These are phyloP conservation scores for Candida saitoana DNA, from an alignment of 805 yeast genomes.

Conservation along the genomic window DNA sequence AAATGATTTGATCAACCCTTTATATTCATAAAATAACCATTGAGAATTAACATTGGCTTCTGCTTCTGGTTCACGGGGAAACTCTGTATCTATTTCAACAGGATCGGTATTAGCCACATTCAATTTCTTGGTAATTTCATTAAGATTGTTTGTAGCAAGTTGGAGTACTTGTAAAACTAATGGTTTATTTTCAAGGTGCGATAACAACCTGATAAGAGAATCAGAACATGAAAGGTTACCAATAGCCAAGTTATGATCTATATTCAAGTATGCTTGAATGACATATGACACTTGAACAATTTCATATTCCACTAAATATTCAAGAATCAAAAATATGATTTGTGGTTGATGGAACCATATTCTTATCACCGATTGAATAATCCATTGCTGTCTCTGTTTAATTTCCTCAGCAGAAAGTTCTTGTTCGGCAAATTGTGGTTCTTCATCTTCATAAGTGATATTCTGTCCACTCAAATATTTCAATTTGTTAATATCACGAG, in stretches of 20 bases:
- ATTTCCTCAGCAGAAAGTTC: conserved; percentile 22
- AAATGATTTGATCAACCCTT: conserved; percentile 38
- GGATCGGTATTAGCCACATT: conserved; percentile 13
- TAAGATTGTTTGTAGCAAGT: conserved; percentile 29
- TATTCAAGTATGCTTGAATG: conserved; percentile 23
- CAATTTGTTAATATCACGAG: conserved; percentile 38
- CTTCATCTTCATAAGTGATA: conserved; percentile 23
- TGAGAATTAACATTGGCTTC: conserved; percentile 28
- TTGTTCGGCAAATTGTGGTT: conserved; percentile 27
- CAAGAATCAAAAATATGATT: conserved; percentile 39
- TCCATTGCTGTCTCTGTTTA: conserved; percentile 29
- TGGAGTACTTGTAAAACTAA: conserved; percentile 15
- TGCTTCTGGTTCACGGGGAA: conserved; percentile 22
- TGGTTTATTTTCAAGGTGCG: conserved; percentile 8
- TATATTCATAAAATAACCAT: conserved; percentile 41
- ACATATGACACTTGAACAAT: conserved; percentile 29
- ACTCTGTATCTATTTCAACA: conserved; percentile 23
- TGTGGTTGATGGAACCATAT: conserved; percentile 46
- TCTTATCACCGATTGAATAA: conserved; percentile 37
- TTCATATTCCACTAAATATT: conserved; percentile 37
- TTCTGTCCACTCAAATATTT: conserved; percentile 32
- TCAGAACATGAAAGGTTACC: conserved; percentile 43
- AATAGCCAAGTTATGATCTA: conserved; percentile 30
- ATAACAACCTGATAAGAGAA: conserved; percentile 33
- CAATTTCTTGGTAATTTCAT: conserved; percentile 17